Evolutionary conservation across 2,329 filamentous ascomycete genomes (phyloP), one percentile per base, ranked within the genome.

Genomic region (Exophiala lecanii-corni): DNA sequence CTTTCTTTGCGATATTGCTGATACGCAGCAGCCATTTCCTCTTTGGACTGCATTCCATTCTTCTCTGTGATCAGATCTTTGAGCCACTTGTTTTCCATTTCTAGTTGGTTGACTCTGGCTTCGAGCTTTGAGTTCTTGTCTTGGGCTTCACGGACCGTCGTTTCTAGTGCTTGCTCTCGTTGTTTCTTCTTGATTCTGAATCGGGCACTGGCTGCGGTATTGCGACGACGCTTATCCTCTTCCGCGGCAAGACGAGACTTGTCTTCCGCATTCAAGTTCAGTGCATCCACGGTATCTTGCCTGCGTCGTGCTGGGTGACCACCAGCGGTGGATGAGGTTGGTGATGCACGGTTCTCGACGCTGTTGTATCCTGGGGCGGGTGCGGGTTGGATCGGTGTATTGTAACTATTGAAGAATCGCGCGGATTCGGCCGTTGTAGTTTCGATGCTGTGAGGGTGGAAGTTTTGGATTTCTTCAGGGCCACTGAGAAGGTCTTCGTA

Each of bases 101-200:
- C 83, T n/a, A 91, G 76, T 58, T 88, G 82, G 45, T 77, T 76
- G 41, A 92, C 82, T 45, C 80, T 79, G 57, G 75, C 75, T 66
- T 94, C 86, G 5, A 94, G 74, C 13, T 73, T 71, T 13, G 78
- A 72, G 39, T 89, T 84, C 68, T 89, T 89, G 34, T 92, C 85
- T 19, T 79, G 79, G 68, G 91, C 86, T 55, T 94, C 88, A 65
- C 89, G 88, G 57, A 87, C 82, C 3, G 80, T 83, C 59, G 80
- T 81, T 65, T 91, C 86, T 39, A 98, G 79, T 6, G 86, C 84
- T 65, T 89, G 85, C 71, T 94, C 88, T 38, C 88, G 83, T 69
- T 92, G 86, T 79, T 94, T 94, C 82, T 94, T 94, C 80, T 94
- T 94, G 62, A 92, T 81, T 47, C 88, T 84, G 75, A 94, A 94